A percentile compares a stretch with the other conserved stretches of the same genome.
phyloP scores from a whole-genome alignment of 1,139 yeast genomes.

The Pichia cactophila region DNA sequence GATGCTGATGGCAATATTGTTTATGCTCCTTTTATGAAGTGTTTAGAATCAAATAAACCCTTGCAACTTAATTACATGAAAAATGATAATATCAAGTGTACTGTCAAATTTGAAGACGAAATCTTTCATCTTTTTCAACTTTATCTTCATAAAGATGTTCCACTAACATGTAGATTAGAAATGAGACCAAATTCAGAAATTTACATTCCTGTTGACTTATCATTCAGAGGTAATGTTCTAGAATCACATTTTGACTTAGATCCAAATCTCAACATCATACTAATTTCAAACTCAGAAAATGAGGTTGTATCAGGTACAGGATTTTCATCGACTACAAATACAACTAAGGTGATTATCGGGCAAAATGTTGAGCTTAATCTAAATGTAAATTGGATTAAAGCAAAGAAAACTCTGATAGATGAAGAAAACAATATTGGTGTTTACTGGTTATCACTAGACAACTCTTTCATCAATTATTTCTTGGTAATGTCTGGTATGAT shows the following conservation, averaged over 20 bases:
- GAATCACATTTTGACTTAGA: slow-evolving; percentile 69
- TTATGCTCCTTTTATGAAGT: slow-evolving; percentile 51
- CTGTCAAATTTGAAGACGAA: slow-evolving; percentile 59
- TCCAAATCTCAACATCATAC: slow-evolving; percentile 46
- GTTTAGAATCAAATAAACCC: slow-evolving; percentile 59
- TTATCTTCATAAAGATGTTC: slow-evolving; percentile 70
- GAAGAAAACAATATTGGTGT: slow-evolving; percentile 5
- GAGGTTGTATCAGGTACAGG: slow-evolving; percentile 46
- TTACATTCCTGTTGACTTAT: slow-evolving; percentile 53
- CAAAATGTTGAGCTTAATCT: slow-evolving; percentile 51
- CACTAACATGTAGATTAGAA: slow-evolving; percentile 63
- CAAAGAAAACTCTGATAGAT: slow-evolving; percentile 6
- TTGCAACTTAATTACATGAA: slow-evolving; percentile 45
- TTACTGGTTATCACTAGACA: slow-evolving; percentile 6
- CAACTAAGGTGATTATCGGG: slow-evolving; percentile 60
- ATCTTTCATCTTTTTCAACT: slow-evolving; percentile 65
- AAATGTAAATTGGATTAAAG: slow-evolving; percentile 50
- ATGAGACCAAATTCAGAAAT: slow-evolving; percentile 46
- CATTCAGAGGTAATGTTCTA: slow-evolving; percentile 60
- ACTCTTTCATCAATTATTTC: slow-evolving; percentile 6
- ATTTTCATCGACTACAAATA: slow-evolving; percentile 56
- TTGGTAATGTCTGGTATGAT: slow-evolving; percentile 6
- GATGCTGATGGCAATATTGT: slow-evolving; percentile 53
- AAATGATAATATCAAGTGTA: slow-evolving; percentile 51
- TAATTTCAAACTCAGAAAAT: slow-evolving; percentile 28